phyloP scores from a whole-genome alignment of 495 filamentous ascomycete species.

The Aspergillus indologenus region DNA sequence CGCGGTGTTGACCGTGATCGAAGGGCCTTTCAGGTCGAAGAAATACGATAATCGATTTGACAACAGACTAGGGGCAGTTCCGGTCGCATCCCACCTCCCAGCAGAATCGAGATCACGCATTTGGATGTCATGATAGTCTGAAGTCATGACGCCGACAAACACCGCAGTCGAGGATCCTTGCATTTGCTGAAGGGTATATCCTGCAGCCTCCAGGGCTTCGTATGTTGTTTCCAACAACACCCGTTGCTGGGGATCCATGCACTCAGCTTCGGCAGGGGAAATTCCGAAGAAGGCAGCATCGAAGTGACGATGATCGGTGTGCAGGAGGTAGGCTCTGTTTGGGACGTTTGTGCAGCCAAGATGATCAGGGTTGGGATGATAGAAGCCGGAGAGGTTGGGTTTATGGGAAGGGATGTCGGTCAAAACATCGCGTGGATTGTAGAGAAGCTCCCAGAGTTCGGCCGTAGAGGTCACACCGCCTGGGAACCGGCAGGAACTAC shows the following conservation, averaged over 20 bases:
- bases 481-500: not conserved
- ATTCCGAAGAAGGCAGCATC: slow-evolving; percentile 61
- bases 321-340: slow-evolving; percentile 36
- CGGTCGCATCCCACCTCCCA: slow-evolving; percentile 34
- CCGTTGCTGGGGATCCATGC: slow-evolving; percentile 50
- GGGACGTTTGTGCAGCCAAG: not conserved
- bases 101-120: slow-evolving; percentile 29
- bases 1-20: slow-evolving; percentile 49
- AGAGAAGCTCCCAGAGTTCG: not conserved
- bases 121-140: slow-evolving; percentile 32
- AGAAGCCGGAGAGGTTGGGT: not conserved
- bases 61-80: slow-evolving; percentile 34
- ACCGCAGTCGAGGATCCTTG: slow-evolving; percentile 48
- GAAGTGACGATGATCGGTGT: slow-evolving; percentile 53
- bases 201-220: slow-evolving; percentile 53
- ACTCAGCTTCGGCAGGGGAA: slow-evolving; percentile 49
- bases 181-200: slow-evolving; percentile 30
- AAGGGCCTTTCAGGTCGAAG: slow-evolving; percentile 42
- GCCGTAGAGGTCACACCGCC: not conserved
- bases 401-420: not conserved
- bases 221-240: slow-evolving; percentile 59
- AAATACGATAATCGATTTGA: slow-evolving; percentile 45
- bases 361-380: not conserved
- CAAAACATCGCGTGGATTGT: not conserved
- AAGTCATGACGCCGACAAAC: slow-evolving; percentile 39